These are phyloP conservation scores for Lumnitzera racemosa DNA, from an alignment of 345 rosid species.

Conservation along the genomic window DNA sequence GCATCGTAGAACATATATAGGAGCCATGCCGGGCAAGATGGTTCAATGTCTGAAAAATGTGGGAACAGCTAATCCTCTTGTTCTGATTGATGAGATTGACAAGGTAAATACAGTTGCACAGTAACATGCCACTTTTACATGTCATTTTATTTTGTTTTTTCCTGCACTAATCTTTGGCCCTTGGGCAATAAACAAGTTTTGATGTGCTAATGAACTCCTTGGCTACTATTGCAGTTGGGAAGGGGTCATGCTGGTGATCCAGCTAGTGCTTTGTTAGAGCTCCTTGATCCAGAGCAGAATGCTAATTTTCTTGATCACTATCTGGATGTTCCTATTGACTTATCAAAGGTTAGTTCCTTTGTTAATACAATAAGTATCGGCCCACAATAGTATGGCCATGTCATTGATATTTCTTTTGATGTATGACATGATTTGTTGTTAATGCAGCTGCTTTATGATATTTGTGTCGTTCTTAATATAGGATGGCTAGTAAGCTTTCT, in stretches of 20 bases:
- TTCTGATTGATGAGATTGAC: conserved; percentile 97
- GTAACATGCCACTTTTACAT: neutral
- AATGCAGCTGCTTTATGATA: too few species aligned
- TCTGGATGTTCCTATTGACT: conserved; percentile 91
- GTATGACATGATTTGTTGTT: too few species aligned
- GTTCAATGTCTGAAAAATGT: conserved; percentile 98
- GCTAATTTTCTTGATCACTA: conserved; percentile 98
- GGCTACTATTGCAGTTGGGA: conserved; percentile 58
- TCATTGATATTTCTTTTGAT: too few species aligned
- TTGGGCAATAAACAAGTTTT: too few species aligned
- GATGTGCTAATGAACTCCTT: too few species aligned
- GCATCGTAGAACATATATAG: conserved; percentile 97
- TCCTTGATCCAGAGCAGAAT: conserved; percentile 99
- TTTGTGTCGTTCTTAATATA: too few species aligned
- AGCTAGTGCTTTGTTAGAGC: conserved; percentile 97
- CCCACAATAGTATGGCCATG: too few species aligned
- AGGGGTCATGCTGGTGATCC: conserved; percentile 98
- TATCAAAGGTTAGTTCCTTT: conserved; percentile 67
- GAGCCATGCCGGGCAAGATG: conserved; percentile 99
- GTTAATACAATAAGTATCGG: neutral
- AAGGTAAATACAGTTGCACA: conserved; percentile 42
- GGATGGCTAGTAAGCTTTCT: too few species aligned
- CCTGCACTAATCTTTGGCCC: neutral
- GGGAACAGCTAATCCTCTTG: conserved; percentile 98
- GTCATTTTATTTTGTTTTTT: neutral